Evolutionary conservation across 805 yeast genomes (phyloP).

Genomic region (Starmera caribaea): DNA sequence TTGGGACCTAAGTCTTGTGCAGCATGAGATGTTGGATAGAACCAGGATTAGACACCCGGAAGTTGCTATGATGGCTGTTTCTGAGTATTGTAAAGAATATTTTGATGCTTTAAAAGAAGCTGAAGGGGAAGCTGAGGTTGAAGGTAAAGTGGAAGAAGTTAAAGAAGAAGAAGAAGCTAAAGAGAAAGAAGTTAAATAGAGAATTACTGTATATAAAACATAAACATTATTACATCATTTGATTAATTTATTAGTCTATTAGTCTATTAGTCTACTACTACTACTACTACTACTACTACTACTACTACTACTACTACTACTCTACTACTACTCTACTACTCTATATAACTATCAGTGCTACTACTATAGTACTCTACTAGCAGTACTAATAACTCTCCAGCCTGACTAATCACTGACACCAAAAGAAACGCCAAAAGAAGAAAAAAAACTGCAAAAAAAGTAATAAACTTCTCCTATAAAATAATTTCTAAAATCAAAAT

Average conservation of each 20-base stretch:
- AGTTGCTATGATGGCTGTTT: constrained; percentile 36
- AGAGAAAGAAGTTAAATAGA: background rate
- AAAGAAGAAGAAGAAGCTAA: background rate
- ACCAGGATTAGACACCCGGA: constrained; percentile 54
- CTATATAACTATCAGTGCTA: too few relatives aligned
- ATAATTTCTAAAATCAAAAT: background rate
- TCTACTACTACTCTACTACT: too few relatives aligned
- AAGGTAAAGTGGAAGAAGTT: background rate
- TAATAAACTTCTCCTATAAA: background rate
- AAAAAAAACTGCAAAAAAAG: background rate
- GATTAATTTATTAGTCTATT: too few relatives aligned
- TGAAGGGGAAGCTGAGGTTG: background rate
- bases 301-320: too few relatives aligned
- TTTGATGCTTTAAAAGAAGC: too few relatives aligned
- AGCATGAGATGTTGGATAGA: constrained; percentile 51
- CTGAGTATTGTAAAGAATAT: background rate
- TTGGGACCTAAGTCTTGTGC: constrained; percentile 54
- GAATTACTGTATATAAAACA: background rate
- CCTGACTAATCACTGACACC: background rate
- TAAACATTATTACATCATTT: too few relatives aligned
- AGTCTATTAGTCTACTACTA: too few relatives aligned
- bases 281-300: too few relatives aligned
- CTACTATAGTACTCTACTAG: background rate
- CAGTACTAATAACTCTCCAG: background rate
- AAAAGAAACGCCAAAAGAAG: background rate